Evolutionary conservation across 164 flowering plant species (phyloP), one percentile per base, ranked within the genome.

Genomic region (Sedum album): DNA sequence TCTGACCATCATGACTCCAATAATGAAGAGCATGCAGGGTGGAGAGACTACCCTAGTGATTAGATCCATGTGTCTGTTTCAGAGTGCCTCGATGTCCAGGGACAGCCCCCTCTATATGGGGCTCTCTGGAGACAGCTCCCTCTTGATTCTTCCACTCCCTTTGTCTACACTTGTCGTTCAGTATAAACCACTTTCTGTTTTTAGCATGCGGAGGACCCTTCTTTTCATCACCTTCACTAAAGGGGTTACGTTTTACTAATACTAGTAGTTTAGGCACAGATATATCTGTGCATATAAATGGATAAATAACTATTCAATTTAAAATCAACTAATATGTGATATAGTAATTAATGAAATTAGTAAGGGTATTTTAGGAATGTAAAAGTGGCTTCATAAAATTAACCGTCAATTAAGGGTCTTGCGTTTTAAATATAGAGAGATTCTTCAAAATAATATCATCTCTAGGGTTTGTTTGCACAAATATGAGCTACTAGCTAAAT

Each of bases 1-100:
- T 49, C 55, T n/a, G 55, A 49, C 55, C 0, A 49, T 49, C 55
- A 49, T 49, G 55, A 49, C 55, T 49, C 55, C 55, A 49, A 49
- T 49, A 49, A 49, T 49, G 55, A 49, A n/a, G 55, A 49, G 55
- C 55, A n/a, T 49, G 55, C 55, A 49, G 25, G 55, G 23, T 20
- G 55, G 6, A 49, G 55, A 49, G 25, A 20, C 23, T 49, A 49
- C 55, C 25, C 5, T 49, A 20, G 55, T 20, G 25, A 20, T 49
- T n/a, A 49, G 55, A 13, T 20, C 25, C 55, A 49, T 49, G 55
- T 49, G 55, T 49, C 55, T 49, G 25, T 49, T 49, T 49, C 20
- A 20, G 25, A 49, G 55, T 49, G 55, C 55, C 55, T 49, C 55
- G n/a, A 20, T 49, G 55, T 49, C 55, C 55, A 49, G 26, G 55